These are phyloP conservation scores for Trichomonascus vanleenenianus DNA, from an alignment of 805 yeast genomes.

Conservation along the genomic window DNA sequence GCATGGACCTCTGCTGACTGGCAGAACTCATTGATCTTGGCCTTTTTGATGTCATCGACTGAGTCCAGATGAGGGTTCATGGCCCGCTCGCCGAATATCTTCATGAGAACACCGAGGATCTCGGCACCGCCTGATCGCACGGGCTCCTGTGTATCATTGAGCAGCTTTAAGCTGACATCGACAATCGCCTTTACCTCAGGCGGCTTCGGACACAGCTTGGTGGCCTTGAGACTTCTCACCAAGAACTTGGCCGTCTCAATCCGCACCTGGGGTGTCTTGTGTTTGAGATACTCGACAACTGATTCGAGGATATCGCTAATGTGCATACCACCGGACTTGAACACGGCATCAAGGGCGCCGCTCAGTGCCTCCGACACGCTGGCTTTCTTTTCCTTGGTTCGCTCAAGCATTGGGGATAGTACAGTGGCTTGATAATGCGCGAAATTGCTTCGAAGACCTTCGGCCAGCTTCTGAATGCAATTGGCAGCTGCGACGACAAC, in stretches of 20 bases:
- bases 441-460: conserved; percentile 55
- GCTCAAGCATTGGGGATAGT: conserved; percentile 59
- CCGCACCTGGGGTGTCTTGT: conserved; percentile 78
- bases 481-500: conserved; percentile 76
- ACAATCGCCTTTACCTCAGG: conserved; percentile 52
- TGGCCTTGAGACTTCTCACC: conserved; percentile 50
- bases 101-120: conserved; percentile 73
- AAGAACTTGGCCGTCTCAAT: conserved; percentile 62
- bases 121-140: conserved; percentile 73
- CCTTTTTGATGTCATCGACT: conserved; percentile 69
- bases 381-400: conserved; percentile 83
- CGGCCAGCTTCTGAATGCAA: conserved; percentile 51
- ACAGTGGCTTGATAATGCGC: conserved; percentile 45
- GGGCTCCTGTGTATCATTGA: conserved; percentile 77
- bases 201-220: conserved; percentile 41
- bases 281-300: conserved; percentile 49
- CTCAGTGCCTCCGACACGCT: conserved; percentile 67
- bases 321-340: conserved; percentile 35
- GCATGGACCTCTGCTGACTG: conserved; percentile 50
- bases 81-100: conserved; percentile 69
- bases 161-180: conserved; percentile 49
- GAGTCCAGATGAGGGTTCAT: conserved; percentile 51
- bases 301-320: conserved; percentile 53
- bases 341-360: conserved; percentile 57
- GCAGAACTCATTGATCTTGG: conserved; percentile 54